Conservation (phyloP, 208 protist genomes). For the Leishmania major region DNA sequence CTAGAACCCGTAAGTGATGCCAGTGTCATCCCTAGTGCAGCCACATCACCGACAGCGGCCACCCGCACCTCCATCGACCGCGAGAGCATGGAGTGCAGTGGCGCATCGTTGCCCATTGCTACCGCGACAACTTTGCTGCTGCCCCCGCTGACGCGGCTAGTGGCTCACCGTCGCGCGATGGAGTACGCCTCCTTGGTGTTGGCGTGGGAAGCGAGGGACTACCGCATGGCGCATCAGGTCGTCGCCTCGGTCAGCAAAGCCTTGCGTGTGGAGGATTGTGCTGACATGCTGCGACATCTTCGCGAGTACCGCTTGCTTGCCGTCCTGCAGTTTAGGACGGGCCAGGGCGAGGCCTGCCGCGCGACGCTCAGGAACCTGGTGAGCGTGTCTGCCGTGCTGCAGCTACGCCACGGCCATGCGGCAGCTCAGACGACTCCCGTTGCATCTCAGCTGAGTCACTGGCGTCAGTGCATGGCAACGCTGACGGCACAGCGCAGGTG, state of each 20-base stretch:
- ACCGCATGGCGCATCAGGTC: constrained; percentile 50
- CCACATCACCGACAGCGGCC: not conserved
- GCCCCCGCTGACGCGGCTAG: not conserved
- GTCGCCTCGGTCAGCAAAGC: constrained; percentile 28
- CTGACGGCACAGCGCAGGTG: not conserved
- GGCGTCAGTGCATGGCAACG: constrained; percentile 17
- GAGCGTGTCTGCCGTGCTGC: constrained; percentile 27
- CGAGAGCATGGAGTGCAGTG: constrained; percentile 1
- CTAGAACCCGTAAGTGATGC: not conserved
- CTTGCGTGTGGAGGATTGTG: constrained; percentile 61
- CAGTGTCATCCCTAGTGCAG: not conserved
- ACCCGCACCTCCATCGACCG: not conserved
- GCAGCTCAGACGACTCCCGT: not conserved
- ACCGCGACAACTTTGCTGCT: not conserved
- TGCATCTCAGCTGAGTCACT: constrained; percentile 2
- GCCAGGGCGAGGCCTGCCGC: constrained; percentile 31
- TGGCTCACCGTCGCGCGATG: constrained; percentile 41
- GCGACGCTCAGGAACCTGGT: constrained; percentile 33
- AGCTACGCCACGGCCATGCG: not conserved
- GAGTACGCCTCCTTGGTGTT: constrained; percentile 76
- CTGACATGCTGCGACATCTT: constrained; percentile 55
- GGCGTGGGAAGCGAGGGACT: constrained; percentile 64
- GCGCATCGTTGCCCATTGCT: not conserved
- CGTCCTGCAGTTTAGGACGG: constrained; percentile 53
- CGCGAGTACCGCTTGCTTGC: constrained; percentile 76